A percentile compares a stretch with the other conserved stretches of the same genome.
Conservation (phyloP, 352 stramenopile genomes). For the Globisporangium nunn region DNA sequence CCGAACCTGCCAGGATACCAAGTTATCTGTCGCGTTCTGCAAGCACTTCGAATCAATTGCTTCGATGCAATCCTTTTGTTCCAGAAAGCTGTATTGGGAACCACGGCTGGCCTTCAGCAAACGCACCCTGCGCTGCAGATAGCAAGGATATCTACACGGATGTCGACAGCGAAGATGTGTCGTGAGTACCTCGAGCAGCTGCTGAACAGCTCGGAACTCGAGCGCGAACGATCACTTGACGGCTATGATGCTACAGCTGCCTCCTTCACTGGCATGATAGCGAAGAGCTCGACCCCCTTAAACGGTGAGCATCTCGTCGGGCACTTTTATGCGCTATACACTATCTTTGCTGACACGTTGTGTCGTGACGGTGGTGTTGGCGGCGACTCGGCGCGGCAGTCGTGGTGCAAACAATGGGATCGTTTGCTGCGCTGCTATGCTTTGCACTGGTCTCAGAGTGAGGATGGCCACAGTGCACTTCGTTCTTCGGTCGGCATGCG, state of each 20-base stretch:
- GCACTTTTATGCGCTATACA: conserved; percentile 12
- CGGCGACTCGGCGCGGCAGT: not conserved
- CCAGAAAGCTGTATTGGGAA: not conserved
- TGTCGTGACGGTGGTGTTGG: not conserved
- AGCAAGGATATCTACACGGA: not conserved
- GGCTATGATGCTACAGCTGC: not conserved
- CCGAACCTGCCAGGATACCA: conserved; percentile 17
- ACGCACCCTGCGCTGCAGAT: not conserved
- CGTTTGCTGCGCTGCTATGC: conserved; percentile 4
- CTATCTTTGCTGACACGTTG: conserved; percentile 9
- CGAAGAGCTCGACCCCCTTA: not conserved
- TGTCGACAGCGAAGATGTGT: not conserved
- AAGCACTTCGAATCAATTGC: not conserved
- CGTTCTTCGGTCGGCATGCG: not conserved
- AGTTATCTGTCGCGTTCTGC: conserved; percentile 7
- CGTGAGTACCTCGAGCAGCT: conserved; percentile 9
- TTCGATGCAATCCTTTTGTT: conserved; percentile 3
- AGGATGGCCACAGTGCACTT: not conserved
- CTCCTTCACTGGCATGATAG: not conserved
- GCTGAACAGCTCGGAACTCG: conserved; percentile 1
- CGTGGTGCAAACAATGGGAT: conserved; percentile 9
- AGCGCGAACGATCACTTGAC: not conserved
- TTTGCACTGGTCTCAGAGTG: not conserved
- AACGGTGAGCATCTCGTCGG: conserved; percentile 8
- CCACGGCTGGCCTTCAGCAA: not conserved